Evolutionary conservation across 257 asterid genomes (phyloP), one percentile per base, ranked within the genome.

Genomic region (Fraxinus anomala): DNA sequence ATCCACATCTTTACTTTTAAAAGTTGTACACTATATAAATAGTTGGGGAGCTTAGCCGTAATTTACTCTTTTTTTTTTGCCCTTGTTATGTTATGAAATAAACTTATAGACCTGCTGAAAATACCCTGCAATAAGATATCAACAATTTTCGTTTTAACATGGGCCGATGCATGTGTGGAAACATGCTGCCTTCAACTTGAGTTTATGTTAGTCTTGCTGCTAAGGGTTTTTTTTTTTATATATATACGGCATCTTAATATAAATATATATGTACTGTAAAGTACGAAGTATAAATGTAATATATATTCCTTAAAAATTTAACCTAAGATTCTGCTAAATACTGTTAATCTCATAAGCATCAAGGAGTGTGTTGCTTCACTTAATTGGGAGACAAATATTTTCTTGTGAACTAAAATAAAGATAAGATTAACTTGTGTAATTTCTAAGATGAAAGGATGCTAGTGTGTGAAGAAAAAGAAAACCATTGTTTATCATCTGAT

Each of bases 111-210:
- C 34, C 34, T 1, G 17, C 17, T 24, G 4, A 63, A 12, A 23
- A 63, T 17, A 26, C 69, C 17, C 17, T 63, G 69, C 69, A 24
- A 63, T 61, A 23, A 24, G 31, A 63, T 23, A 23, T 0, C 14
- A 63, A 24, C 68, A 63, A 0, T 63, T 24, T 23, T 9, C 68
- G 9, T 63, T 63, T 21, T 23, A 23, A 61, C 68, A 61, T 11
- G 9, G 68, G 16, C 31, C 16, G 31, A 10, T 23, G 31, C 68
- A 61, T 6, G 68, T 31, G 24, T 23, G 30, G 68, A 61, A 23
- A 61, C 68, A 61, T n/a, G 68, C 68, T 7, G 68, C 31, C 31
- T 61, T 61, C 68, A 61, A 61, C 31, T 61, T 61, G 68, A 7
- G 68, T 21, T 61, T 61, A 23, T 23, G 31, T 61, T 61, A 23